Percentiles rank a stretch among this genome's conserved stretches.
phyloP scores from a whole-genome alignment of 306 rosid genomes.

The Luffa acutangula region DNA sequence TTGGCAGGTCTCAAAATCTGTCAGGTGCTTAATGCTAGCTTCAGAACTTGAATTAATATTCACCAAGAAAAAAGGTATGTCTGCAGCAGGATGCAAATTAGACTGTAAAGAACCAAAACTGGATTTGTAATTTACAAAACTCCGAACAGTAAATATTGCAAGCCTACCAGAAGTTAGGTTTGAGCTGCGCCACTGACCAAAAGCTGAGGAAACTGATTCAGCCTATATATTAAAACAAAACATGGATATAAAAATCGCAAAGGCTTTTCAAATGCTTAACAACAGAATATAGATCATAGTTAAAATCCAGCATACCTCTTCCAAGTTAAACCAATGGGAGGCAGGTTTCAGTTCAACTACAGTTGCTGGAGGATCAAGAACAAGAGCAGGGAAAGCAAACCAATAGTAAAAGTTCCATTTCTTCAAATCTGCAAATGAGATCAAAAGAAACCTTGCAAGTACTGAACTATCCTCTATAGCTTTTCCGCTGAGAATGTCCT shows the following conservation, averaged over 20 bases:
- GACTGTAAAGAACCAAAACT: conserved; percentile 12
- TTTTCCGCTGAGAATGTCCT: conserved; percentile 67
- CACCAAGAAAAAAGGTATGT: conserved; percentile 73
- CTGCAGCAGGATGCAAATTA: conserved; percentile 37
- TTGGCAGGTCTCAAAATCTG: conserved; percentile 66
- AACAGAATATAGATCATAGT: not conserved
- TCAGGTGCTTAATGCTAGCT: conserved; percentile 56
- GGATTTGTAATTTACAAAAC: not conserved
- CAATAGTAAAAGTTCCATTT: conserved; percentile 82
- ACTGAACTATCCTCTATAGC: conserved; percentile 74
- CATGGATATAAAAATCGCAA: conserved; percentile 7
- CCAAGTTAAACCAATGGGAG: conserved; percentile 46
- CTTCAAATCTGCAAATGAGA: conserved; percentile 92
- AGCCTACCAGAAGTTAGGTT: conserved; percentile 52
- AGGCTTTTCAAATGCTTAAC: not conserved
- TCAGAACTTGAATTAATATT: conserved; percentile 42
- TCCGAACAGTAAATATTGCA: not conserved
- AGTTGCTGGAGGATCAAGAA: conserved; percentile 81
- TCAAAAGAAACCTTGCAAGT: conserved; percentile 73
- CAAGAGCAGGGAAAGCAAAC: conserved; percentile 92
- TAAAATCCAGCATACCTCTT: conserved; percentile 46
- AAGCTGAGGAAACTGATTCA: conserved; percentile 63
- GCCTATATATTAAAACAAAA: conserved; percentile 34
- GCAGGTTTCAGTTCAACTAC: conserved; percentile 63
- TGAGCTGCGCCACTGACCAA: conserved; percentile 77